Evolutionary conservation across 2,329 filamentous ascomycete species (phyloP), one percentile per base, ranked within the genome.

Genomic region (Trichoderma sp.): DNA sequence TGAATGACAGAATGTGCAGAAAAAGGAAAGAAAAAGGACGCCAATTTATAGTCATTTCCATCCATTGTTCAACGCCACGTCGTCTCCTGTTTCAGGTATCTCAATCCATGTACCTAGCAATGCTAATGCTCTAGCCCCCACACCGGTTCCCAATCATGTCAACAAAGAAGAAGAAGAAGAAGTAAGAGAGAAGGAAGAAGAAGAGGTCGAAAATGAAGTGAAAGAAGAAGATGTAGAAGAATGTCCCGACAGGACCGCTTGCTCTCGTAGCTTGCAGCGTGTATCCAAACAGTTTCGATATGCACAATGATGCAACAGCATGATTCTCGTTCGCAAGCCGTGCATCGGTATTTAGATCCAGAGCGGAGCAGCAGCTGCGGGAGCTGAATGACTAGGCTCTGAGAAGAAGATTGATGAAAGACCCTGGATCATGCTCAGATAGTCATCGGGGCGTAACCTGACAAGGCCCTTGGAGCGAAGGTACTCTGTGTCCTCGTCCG

Each of bases 381-480:
- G 69, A 47, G 74, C 72, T 59, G 72, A 69, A 54, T 76, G 73
- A 19, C 59, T 71, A 21, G 72, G 67, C 50, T 79, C 77, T 12
- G 72, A 80, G 73, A 90, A 89, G 74, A 89, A 87, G 66, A 80
- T 83, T 57, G 82, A 77, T 71, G 90, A 83, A 15, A 96, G 78
- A 64, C 84, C 85, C 69, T 91, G 84, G 65, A 98, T 90, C 74
- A 96, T 93, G 51, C 82, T 80, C 66, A 96, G 79, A 78, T 99
- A 99, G 72, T 97, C 93, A 57, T 92, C 87, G 10, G 91, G 91
- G 51, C 83, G 84, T 76, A 92, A 91, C 71, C 89, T 90, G 72
- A 82, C 83, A 6, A 97, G 83, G 2, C 91, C 92, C 67, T 86
- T 87, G 26, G 84, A 82, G 66, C 83, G 77, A 74, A 98, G 85